These are phyloP conservation scores for Fusarium nelsonii DNA, from an alignment of 2,329 filamentous ascomycete species.

Conservation along the genomic window DNA sequence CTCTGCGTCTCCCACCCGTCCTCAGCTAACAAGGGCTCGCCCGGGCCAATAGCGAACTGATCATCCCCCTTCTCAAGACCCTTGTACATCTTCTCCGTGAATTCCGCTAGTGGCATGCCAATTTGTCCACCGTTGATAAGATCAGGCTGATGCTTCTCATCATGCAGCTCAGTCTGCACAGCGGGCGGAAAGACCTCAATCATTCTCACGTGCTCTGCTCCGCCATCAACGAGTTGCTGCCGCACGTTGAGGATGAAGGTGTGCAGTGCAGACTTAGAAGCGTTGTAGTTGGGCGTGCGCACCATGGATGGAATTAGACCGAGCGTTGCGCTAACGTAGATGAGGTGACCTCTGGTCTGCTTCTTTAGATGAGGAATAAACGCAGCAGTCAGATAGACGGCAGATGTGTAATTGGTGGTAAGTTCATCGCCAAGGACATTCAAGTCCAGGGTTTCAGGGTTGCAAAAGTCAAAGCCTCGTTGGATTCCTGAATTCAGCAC, in stretches of 20 bases:
- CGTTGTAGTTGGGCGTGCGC: conserved; percentile 48
- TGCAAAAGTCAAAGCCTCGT: conserved; percentile 52
- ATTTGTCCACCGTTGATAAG: conserved; percentile 47
- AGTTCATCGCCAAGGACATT: conserved; percentile 46
- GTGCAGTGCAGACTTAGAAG: conserved; percentile 47
- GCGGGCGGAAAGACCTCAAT: conserved; percentile 50
- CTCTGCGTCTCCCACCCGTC: conserved; percentile 44
- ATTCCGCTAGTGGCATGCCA: conserved; percentile 56
- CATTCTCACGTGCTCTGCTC: conserved; percentile 29
- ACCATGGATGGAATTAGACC: conserved; percentile 40
- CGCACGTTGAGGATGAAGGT: conserved; percentile 44
- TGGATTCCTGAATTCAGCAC: conserved; percentile 71
- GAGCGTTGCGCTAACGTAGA: conserved; percentile 46
- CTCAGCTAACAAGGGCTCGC: conserved; percentile 41
- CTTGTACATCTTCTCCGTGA: conserved; percentile 55
- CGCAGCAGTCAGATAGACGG: conserved; percentile 46
- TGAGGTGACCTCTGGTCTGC: conserved; percentile 27
- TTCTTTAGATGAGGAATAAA: conserved; percentile 47
- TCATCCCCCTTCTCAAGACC: conserved; percentile 41
- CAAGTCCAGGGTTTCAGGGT: conserved; percentile 47
- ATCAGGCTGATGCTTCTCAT: conserved; percentile 46
- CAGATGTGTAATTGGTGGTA: conserved; percentile 47
- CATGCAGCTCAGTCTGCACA: conserved; percentile 49
- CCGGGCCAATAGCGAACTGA: conserved; percentile 44
- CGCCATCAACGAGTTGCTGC: conserved; percentile 37